Base-by-base conservation (phyloP, 148 eudicot species). In the Cornus suecica region DNA sequence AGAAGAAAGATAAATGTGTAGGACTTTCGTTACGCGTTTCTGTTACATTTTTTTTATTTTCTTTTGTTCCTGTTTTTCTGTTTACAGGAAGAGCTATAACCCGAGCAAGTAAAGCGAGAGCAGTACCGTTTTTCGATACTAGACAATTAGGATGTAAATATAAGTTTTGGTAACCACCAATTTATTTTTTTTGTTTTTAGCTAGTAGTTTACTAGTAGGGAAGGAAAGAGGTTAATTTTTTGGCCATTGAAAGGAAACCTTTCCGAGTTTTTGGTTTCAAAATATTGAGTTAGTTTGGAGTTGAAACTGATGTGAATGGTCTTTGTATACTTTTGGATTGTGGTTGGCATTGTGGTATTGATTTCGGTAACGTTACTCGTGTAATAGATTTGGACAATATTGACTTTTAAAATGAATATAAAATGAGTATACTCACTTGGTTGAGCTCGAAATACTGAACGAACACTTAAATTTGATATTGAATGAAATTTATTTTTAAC, bases 11-110 rank as follows among this genome's bases (percentile, higher is more conserved):
- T n/a, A n/a, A n/a, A n/a, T n/a, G n/a, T n/a, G n/a, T n/a, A n/a
- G n/a, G n/a, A n/a, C n/a, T n/a, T n/a, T n/a, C n/a, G n/a, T n/a
- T n/a, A n/a, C n/a, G n/a, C n/a, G n/a, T n/a, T n/a, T n/a, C n/a
- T n/a, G n/a, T n/a, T n/a, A n/a, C n/a, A n/a, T n/a, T n/a, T 58
- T 69, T 23, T 25, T 18, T 72, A 3, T 27, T 58, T n/a, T 58
- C 48, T 42, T n/a, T 11, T 31, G 15, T 65, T 22, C 42, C 7
- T 37, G 42, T 37, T 26, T 48, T 64, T 30, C 15, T 68, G 25
- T 74, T n/a, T 83, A 58, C 97, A 90, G 97, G 97, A 92, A 79
- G 97, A 92, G 74, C 94, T 92, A 26, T 92, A 86, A 79, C 7
- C 7, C 7, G 4, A 4, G 4, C 4, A 4, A 8, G 0, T 48